Conservation (phyloP, 495 filamentous ascomycete species). For the Immersiella caudata region DNA sequence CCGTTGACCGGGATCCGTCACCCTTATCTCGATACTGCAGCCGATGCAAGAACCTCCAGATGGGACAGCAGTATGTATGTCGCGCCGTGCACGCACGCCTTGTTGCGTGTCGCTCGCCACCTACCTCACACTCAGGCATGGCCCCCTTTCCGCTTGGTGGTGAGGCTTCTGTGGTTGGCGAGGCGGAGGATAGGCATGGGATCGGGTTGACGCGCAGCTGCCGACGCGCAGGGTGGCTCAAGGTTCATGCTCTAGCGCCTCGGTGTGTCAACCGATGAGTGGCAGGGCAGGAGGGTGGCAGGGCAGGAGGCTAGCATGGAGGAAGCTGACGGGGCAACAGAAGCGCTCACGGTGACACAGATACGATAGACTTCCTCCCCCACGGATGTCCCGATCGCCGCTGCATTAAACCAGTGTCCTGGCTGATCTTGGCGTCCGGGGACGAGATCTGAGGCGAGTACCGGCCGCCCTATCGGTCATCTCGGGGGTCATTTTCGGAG, state of each 20-base stretch:
- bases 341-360: conserved; percentile 25
- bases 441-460: conserved; percentile 9
- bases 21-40: conserved; percentile 30
- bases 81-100: conserved; percentile 11
- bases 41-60: background rate
- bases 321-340: conserved; percentile 5
- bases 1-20: background rate
- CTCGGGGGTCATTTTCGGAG: conserved; percentile 18
- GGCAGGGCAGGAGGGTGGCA: background rate
- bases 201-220: background rate
- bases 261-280: conserved; percentile 1
- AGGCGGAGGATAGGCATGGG: background rate
- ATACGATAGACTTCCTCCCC: conserved; percentile 31
- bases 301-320: background rate
- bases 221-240: background rate
- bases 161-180: background rate
- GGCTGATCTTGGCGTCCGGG: conserved; percentile 18
- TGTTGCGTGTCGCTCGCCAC: background rate
- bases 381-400: conserved; percentile 31
- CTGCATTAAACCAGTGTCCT: conserved; percentile 16
- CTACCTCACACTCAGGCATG: background rate
- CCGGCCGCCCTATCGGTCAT: conserved; percentile 18
- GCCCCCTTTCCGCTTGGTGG: background rate
- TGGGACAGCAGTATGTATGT: conserved; percentile 15
- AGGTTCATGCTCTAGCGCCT: conserved; percentile 10